Evolutionary conservation across 2,329 filamentous ascomycete species (phyloP).

Genomic region (Colletotrichum caudatum): DNA sequence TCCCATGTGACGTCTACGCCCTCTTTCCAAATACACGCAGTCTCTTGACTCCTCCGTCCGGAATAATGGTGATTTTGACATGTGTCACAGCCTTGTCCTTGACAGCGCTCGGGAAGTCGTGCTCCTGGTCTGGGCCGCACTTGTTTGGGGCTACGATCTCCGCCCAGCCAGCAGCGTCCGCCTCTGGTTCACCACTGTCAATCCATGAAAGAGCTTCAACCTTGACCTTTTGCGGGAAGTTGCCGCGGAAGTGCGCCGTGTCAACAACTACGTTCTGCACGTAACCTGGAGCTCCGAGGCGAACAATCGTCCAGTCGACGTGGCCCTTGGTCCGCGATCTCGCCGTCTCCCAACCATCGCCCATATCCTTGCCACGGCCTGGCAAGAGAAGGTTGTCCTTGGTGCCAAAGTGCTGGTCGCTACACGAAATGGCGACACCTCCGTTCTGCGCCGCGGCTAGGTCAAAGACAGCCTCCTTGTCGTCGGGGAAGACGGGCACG

Average conservation of each 20-base stretch:
- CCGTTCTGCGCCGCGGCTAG: conserved; percentile 84
- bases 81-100: conserved; percentile 77
- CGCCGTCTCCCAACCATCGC: conserved; percentile 88
- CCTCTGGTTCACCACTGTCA: conserved; percentile 64
- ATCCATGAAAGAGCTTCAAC: conserved; percentile 72
- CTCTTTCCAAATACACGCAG: conserved; percentile 80
- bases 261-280: conserved; percentile 79
- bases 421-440: conserved; percentile 79
- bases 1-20: conserved; percentile 39
- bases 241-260: conserved; percentile 85
- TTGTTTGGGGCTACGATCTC: conserved; percentile 75
- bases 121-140: conserved; percentile 79
- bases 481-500: conserved; percentile 79
- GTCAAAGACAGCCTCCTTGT: conserved; percentile 75
- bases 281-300: conserved; percentile 74
- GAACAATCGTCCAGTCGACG: conserved; percentile 84
- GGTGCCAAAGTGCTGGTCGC: conserved; percentile 86
- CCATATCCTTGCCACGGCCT: conserved; percentile 85
- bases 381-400: conserved; percentile 85
- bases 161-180: conserved; percentile 71
- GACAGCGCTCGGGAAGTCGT: conserved; percentile 70
- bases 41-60: conserved; percentile 92
- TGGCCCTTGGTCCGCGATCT: conserved; percentile 78
- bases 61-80: conserved; percentile 91
- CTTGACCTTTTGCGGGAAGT: conserved; percentile 82